These are phyloP conservation scores for Botryotinia globosa DNA, from an alignment of 2,329 filamentous ascomycete genomes.

Conservation along the genomic window DNA sequence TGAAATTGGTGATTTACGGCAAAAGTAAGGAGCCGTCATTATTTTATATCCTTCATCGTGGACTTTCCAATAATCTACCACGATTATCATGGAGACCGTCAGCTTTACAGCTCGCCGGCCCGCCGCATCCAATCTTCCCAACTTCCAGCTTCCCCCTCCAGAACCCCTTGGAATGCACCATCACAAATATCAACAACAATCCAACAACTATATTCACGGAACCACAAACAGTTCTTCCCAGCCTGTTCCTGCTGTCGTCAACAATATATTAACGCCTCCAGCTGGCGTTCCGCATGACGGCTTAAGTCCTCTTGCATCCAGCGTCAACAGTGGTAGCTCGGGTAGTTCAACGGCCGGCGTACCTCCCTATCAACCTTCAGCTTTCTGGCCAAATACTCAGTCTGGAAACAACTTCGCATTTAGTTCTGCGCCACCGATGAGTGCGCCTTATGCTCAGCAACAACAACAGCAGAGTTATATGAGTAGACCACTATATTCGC, in stretches of 20 bases:
- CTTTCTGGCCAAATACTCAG: constrained; percentile 56
- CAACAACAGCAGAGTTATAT: constrained; percentile 41
- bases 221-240: constrained; percentile 44
- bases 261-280: constrained; percentile 44
- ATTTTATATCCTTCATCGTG: constrained; percentile 25
- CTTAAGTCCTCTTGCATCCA: constrained; percentile 59
- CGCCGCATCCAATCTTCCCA: constrained; percentile 65
- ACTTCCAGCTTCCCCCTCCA: constrained; percentile 66
- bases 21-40: not conserved
- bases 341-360: constrained; percentile 55
- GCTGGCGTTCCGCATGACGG: constrained; percentile 55
- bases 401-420: constrained; percentile 51
- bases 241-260: constrained; percentile 40
- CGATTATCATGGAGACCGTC: constrained; percentile 51
- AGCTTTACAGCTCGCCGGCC: constrained; percentile 70
- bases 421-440: constrained; percentile 47
- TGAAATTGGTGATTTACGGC: not conserved
- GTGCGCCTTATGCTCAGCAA: constrained; percentile 32
- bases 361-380: constrained; percentile 55
- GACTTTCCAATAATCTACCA: constrained; percentile 34
- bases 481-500: constrained; percentile 54
- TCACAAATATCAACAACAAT: constrained; percentile 38
- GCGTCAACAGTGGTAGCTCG: constrained; percentile 58
- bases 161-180: constrained; percentile 48
- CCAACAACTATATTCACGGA: constrained; percentile 49